Evolutionary conservation across 2,329 filamentous ascomycete species (phyloP).

Genomic region (Colletotrichum acutatum): DNA sequence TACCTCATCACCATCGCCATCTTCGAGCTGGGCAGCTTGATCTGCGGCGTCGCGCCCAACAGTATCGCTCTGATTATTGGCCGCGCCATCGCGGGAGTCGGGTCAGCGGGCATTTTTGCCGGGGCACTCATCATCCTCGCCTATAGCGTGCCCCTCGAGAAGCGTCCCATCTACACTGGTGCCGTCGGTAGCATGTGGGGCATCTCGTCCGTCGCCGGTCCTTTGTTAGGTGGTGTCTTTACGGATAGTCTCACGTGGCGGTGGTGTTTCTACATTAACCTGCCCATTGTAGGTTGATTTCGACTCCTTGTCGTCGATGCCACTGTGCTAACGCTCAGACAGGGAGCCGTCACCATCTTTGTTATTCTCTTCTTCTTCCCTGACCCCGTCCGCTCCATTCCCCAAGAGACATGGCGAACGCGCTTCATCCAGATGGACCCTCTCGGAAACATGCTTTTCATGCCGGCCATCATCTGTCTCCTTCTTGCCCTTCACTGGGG

Average conservation of each 20-base stretch:
- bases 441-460: slow-evolving; percentile 45
- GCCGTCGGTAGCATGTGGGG: slow-evolving; percentile 57
- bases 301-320: neutral
- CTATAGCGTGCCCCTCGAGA: slow-evolving; percentile 47
- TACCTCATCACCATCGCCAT: slow-evolving; percentile 51
- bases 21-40: slow-evolving; percentile 56
- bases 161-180: slow-evolving; percentile 50
- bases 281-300: slow-evolving; percentile 46
- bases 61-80: slow-evolving; percentile 48
- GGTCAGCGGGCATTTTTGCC: slow-evolving; percentile 58
- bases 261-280: slow-evolving; percentile 55
- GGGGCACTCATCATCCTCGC: slow-evolving; percentile 55
- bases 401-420: slow-evolving; percentile 10
- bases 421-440: slow-evolving; percentile 35
- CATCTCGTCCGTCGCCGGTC: slow-evolving; percentile 52
- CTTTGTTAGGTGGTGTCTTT: slow-evolving; percentile 48
- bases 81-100: slow-evolving; percentile 49
- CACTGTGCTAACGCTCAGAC: slow-evolving; percentile 5
- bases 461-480: slow-evolving; percentile 55
- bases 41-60: slow-evolving; percentile 50
- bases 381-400: slow-evolving; percentile 24
- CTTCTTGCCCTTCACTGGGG: slow-evolving; percentile 64
- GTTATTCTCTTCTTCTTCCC: slow-evolving; percentile 45
- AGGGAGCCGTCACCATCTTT: slow-evolving; percentile 46
- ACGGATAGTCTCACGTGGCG: slow-evolving; percentile 50